Evolutionary conservation across 371 early-diverging fungal genomes (phyloP), one percentile per base, ranked within the genome.

Genomic region (Syncephalastrum contaminatum): DNA sequence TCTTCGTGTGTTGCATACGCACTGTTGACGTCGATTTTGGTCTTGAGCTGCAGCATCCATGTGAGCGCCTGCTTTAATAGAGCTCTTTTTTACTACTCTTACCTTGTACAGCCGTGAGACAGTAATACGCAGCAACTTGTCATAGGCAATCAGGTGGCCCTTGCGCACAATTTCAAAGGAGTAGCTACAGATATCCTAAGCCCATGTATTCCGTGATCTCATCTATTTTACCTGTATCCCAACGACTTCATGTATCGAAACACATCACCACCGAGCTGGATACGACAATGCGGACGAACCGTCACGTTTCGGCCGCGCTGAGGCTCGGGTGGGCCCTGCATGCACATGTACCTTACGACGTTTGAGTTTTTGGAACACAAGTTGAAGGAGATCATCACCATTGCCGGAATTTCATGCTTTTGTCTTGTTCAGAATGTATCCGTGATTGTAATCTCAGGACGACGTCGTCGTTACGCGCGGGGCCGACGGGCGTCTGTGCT

Each of bases 401-500:
- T 63, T 73, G 72, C 56, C 77, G 59, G 48, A 66, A 64, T 44
- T 70, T 70, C 19, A 77, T 63, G 30, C 69, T 70, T 43, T 59
- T 66, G 30, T 79, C 70, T 49, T 71, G 62, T 60, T 75, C 74
- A 16, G 64, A 64, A 5, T 53, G 51, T 15, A 79, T 73, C 25
- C 63, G 60, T 4, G 80, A 75, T 30, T 69, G 72, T 19, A 79
- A 58, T 52, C 80, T 57, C 25, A 79, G 51, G 2, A 79, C 67
- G 21, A 75, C 75, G 54, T 79, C 80, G 43, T 79, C 80, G 43
- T 79, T 79, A 21, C 80, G 64, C 45, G 72, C 70, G 39, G 75
- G 80, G 13, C 80, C 80, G 13, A 72, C 59, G 1, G 80, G 74
- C 46, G 76, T 75, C 54, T 79, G 76, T 7, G 68, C 80, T 79